phyloP scores from a whole-genome alignment of 169 alveolate genomes.

The Amoebophrya sp. region DNA sequence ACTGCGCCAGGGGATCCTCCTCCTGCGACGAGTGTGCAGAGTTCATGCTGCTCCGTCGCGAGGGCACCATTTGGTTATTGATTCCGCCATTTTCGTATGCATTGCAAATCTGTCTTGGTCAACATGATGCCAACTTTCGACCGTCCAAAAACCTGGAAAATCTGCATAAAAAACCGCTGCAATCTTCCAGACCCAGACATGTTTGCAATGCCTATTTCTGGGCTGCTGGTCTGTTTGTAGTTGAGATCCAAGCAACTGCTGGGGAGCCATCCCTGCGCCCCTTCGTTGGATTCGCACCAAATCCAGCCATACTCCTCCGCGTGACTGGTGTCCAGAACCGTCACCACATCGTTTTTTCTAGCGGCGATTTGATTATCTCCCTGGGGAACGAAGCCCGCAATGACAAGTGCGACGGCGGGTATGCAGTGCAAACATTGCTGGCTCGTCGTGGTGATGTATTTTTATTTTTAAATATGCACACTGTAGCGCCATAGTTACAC shows the following conservation, averaged over 20 bases:
- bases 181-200: neutral
- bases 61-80: too few relatives aligned
- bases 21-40: neutral
- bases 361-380: neutral
- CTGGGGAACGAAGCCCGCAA: neutral
- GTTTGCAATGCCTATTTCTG: neutral
- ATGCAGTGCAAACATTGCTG: too few relatives aligned
- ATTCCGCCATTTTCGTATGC: too few relatives aligned
- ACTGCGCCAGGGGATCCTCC: slow-evolving; percentile 8
- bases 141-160: too few relatives aligned
- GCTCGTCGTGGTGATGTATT: too few relatives aligned
- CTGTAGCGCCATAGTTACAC: too few relatives aligned
- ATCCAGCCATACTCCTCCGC: slow-evolving; percentile 4
- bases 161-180: too few relatives aligned
- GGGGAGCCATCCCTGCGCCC: neutral
- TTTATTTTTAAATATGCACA: too few relatives aligned
- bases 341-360: neutral
- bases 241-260: neutral
- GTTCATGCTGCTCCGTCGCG: too few relatives aligned
- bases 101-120: too few relatives aligned
- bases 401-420: too few relatives aligned
- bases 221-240: neutral
- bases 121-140: too few relatives aligned
- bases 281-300: neutral
- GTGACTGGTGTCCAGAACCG: neutral